Base-by-base conservation (phyloP, 148 eudicot genomes). In the Agrostemma githago region DNA sequence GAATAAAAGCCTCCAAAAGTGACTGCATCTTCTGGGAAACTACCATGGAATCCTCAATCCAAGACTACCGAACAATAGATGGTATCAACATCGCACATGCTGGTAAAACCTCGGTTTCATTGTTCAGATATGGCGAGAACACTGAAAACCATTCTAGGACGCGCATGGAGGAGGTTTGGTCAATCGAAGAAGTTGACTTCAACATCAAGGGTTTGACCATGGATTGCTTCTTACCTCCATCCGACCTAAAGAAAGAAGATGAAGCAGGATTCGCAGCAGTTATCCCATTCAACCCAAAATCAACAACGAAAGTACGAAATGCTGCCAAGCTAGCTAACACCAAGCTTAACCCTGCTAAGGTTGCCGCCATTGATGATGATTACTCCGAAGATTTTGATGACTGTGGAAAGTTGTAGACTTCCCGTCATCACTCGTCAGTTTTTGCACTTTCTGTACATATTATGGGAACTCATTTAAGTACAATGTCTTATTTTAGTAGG, bases 1-100 rank as follows among this genome's bases (percentile, higher is more conserved):
- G 88, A 66, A 93, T 93, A 44, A 89, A 79, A 70, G 68, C 87
- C 80, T 79, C 85, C 2, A 88, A 82, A 76, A 80, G 77, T 20
- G 85, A 84, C 37, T 81, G 81, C 43, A 88, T 89, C 53, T 89
- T 88, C 17, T 93, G 98, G 96, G 98, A 93, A 79, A 93, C 98
- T 12, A 88, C 94, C 0, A 93, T 93, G 98, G 98, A 89, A 70
- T 88, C 98, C 1, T 70, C 69, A 3, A 84, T 93, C 56, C 86
- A 84, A n/a, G 98, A 93, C 72, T 93, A 93, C 63, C 78, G 85
- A 17, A 82, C 90, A 16, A 74, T 93, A 2, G 96, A 90, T 4
- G 98, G 98, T 2, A 83, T 90, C 16, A 90, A 89, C 79, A 84
- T 93, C 3, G 98, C 98, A 2, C 96, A 93, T 66, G 57, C 86